Percentiles rank a stretch among this genome's conserved stretches.
These are phyloP conservation scores for Artemisia annua DNA, from an alignment of 129 eudicot species.

Conservation along the genomic window DNA sequence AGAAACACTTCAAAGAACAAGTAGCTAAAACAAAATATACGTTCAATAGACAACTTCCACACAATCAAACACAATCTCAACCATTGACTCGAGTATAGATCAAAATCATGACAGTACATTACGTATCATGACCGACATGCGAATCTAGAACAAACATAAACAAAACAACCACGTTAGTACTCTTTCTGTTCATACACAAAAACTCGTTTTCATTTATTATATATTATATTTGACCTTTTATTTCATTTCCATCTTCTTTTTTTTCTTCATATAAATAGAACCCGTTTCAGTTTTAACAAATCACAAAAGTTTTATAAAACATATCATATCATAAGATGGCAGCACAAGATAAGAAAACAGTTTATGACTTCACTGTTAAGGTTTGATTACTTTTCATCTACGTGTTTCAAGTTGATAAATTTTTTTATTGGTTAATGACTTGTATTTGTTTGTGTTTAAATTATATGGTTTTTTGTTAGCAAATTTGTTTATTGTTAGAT, in stretches of 20 bases:
- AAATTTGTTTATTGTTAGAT: not conserved
- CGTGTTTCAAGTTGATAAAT: not conserved
- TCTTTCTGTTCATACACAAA: conserved; percentile 28
- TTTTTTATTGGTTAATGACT: not conserved
- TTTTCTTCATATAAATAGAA: conserved; percentile 24
- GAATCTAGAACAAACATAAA: conserved; percentile 22
- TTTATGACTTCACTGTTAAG: conserved; percentile 92
- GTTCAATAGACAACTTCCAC: not conserved
- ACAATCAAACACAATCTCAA: conserved; percentile 24
- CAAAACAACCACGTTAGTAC: conserved; percentile 24
- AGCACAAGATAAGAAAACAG: conserved; percentile 45
- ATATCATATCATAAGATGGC: conserved; percentile 57
- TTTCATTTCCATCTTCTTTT: not conserved
- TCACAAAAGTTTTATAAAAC: conserved; percentile 13
- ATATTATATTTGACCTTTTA: conserved; percentile 11
- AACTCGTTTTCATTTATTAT: conserved; percentile 5
- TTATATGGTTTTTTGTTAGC: not conserved
- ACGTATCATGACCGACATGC: too few species aligned
- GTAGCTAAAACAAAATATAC: not conserved
- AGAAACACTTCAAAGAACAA: not conserved
- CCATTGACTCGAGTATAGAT: conserved; percentile 8
- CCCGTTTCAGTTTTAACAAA: conserved; percentile 32
- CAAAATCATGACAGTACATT: too few species aligned
- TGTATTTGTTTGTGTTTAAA: conserved; percentile 4
- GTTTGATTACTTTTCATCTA: conserved; percentile 28